phyloP scores from a whole-genome alignment of 257 asterid species.

The Primulina tabacum region DNA sequence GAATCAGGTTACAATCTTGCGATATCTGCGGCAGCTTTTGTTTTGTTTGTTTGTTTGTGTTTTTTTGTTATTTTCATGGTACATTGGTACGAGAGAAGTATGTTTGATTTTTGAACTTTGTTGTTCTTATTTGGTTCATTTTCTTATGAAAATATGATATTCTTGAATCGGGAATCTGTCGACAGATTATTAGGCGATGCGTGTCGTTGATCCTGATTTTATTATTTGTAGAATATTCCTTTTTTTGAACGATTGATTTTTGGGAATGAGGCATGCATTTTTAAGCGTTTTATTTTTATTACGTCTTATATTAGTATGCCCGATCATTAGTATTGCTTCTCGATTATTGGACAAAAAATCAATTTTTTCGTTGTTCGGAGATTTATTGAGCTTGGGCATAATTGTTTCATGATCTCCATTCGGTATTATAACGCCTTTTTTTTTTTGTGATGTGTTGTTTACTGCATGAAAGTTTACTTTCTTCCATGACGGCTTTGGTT shows the following conservation, averaged over 20 bases:
- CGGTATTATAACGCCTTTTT: neutral
- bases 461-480: neutral
- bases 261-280: neutral
- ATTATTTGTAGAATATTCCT: too few relatives aligned
- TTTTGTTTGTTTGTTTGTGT: neutral
- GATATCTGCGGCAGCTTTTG: neutral
- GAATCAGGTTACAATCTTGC: conserved; percentile 43
- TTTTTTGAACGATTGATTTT: neutral
- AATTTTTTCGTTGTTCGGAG: neutral
- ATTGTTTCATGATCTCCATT: neutral
- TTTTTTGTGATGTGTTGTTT: neutral
- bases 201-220: neutral
- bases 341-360: neutral
- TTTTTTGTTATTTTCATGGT: neutral
- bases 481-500: too few relatives aligned
- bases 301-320: conserved; percentile 7
- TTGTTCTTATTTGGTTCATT: neutral
- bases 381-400: neutral
- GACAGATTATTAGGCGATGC: neutral
- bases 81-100: neutral
- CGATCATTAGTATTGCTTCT: neutral
- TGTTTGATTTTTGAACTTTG: neutral
- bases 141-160: conserved; percentile 15
- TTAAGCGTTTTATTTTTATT: neutral
- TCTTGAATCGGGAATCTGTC: conserved; percentile 12